Conservation (phyloP, 2,329 filamentous ascomycete species). For the Beauveria australis region DNA sequence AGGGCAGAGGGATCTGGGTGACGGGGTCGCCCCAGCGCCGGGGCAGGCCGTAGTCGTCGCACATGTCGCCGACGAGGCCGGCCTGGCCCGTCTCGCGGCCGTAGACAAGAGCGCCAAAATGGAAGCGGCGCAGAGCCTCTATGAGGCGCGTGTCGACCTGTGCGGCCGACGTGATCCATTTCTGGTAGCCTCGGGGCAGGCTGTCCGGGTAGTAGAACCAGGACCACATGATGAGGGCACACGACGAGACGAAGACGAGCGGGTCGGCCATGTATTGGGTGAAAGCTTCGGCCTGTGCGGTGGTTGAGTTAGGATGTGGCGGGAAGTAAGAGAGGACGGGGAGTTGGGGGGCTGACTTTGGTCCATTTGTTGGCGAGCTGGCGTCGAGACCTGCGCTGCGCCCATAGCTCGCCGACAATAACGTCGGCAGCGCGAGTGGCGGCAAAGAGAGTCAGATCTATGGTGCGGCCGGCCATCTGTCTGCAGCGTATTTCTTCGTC, state of each 20-base stretch:
- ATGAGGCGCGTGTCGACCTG: constrained; percentile 68
- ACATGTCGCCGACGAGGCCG: constrained; percentile 61
- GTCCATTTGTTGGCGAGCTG: constrained; percentile 39
- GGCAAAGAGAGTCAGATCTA: constrained; percentile 77
- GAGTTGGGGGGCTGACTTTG: constrained; percentile 25
- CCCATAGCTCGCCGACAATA: constrained; percentile 58
- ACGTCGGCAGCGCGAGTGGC: constrained; percentile 65
- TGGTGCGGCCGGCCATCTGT: constrained; percentile 57
- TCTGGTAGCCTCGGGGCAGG: constrained; percentile 66
- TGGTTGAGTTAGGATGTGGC: neutral
- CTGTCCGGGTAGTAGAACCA: constrained; percentile 72
- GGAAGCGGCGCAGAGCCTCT: constrained; percentile 60
- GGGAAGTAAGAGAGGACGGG: neutral
- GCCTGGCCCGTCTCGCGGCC: constrained; percentile 65
- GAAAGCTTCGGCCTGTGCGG: constrained; percentile 22
- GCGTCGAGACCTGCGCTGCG: constrained; percentile 36
- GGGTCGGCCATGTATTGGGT: constrained; percentile 47
- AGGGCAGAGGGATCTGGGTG: constrained; percentile 64
- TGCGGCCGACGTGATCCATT: constrained; percentile 74
- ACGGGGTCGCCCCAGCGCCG: constrained; percentile 65
- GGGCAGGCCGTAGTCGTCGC: constrained; percentile 61
- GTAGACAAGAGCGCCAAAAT: constrained; percentile 58
- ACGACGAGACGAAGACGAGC: constrained; percentile 62
- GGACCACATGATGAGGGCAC: constrained; percentile 76
- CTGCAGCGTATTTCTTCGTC: constrained; percentile 11